phyloP scores from a whole-genome alignment of 495 filamentous ascomycete genomes.

The Neurospora pannonica region DNA sequence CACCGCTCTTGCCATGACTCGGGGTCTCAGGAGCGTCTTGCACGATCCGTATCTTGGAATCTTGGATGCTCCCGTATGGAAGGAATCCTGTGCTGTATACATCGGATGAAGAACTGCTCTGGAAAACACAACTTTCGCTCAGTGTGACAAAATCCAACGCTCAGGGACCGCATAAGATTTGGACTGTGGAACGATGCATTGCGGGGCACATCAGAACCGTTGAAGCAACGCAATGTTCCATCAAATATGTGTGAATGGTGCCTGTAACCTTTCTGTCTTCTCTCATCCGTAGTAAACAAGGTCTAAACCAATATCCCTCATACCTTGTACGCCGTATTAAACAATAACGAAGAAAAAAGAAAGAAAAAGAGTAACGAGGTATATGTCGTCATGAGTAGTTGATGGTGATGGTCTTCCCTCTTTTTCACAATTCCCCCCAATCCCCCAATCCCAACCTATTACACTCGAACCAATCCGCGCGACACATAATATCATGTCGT shows the following conservation, averaged over 20 bases:
- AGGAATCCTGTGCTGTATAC: neutral
- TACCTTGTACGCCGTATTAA: conserved; percentile 5
- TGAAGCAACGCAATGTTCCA: neutral
- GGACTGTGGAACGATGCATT: neutral
- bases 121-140: neutral
- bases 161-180: neutral
- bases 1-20: neutral
- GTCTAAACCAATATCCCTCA: conserved; percentile 1
- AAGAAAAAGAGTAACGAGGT: neutral
- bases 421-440: neutral
- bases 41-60: no score
- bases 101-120: neutral
- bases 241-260: neutral
- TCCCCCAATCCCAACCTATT: neutral
- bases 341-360: neutral
- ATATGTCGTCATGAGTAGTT: neutral
- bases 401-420: neutral
- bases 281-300: neutral
- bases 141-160: neutral
- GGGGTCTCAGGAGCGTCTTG: neutral
- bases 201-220: neutral
- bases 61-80: neutral
- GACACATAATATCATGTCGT: neutral
- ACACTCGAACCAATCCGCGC: neutral
- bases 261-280: neutral